Base-by-base conservation (phyloP, 805 yeast species). In the Wickerhamiella spandovensis region DNA sequence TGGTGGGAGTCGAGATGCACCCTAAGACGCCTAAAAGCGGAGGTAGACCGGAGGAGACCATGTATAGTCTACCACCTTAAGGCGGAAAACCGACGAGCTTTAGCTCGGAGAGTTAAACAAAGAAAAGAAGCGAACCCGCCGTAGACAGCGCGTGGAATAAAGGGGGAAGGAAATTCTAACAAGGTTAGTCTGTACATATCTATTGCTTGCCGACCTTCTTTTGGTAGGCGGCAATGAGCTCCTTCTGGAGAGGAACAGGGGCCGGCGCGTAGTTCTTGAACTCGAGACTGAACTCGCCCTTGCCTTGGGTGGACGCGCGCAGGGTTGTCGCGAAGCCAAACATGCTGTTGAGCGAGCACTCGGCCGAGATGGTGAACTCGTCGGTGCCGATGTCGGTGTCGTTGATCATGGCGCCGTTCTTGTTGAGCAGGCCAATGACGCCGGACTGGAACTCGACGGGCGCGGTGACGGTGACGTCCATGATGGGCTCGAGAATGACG, bases 261-360 rank as follows among this genome's bases (percentile, higher is more conserved):
- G 94, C 84, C 58, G 95, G 95, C 47, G 90, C 79, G 67, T 90
- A 92, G 62, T 87, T 84, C 64, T 84, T 82, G 72, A 92, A 92
- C 67, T 92, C 99, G 67, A 92, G 76, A 1, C 95, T 78, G 68
- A 92, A 92, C 71, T 94, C 97, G 62, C 99, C 98, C 67, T 92
- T 92, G 70, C 99, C 99, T 70, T 92, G 98, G 15, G 98, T 90
- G 53, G 85, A 80, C 20, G 98, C 97, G 74, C 99, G 83, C 64
- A 92, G 75, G 23, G 86, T 79, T 8, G 97, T 85, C 7, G 97
- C 95, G 64, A 92, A 86, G 38, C 98, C 98, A 67, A 92, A 92
- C 87, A 92, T 79, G 54, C 85, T 78, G 72, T 89, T 89, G 70
- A 92, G 78, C n/a, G 97, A 84, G 72, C 97, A 90, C 67, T 92